A percentile compares a stretch with the other conserved stretches of the same genome.
phyloP scores from a whole-genome alignment of 75 land plant species.

The Adiantum capillusveneris region DNA sequence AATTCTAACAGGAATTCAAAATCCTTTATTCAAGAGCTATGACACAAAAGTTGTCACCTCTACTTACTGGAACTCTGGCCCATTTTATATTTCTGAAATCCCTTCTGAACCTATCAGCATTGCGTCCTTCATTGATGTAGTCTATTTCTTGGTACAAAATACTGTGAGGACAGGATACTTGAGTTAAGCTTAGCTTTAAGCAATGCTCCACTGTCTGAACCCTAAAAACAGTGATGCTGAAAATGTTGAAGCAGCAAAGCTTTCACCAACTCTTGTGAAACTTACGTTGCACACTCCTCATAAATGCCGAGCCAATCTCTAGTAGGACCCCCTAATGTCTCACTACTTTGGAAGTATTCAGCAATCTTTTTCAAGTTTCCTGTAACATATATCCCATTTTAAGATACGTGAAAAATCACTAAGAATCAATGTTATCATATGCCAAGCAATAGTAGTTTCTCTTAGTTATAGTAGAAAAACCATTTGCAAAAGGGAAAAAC shows the following conservation, averaged over 20 bases:
- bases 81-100: conserved; percentile 93
- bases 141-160: conserved; percentile 95
- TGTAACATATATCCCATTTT: too few relatives aligned
- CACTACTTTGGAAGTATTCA: conserved; percentile 91
- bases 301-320: conserved; percentile 95
- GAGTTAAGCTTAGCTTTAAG: too few relatives aligned
- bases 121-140: conserved; percentile 94
- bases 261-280: not conserved
- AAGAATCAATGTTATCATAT: too few relatives aligned
- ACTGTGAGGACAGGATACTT: conserved; percentile 28
- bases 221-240: too few relatives aligned
- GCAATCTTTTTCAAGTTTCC: conserved; percentile 88
- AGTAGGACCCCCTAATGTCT: conserved; percentile 76
- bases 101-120: conserved; percentile 88
- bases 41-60: not conserved
- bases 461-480: too few relatives aligned
- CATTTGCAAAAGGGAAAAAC: too few relatives aligned
- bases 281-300: conserved; percentile 95
- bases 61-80: conserved; percentile 95
- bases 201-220: too few relatives aligned
- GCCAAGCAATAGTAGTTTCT: too few relatives aligned
- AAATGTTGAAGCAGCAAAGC: too few relatives aligned
- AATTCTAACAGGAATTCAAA: conserved; percentile 2
- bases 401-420: too few relatives aligned
- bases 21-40: not conserved